phyloP scores from a whole-genome alignment of 805 yeast species.

The Maudiozyma bulderi region DNA sequence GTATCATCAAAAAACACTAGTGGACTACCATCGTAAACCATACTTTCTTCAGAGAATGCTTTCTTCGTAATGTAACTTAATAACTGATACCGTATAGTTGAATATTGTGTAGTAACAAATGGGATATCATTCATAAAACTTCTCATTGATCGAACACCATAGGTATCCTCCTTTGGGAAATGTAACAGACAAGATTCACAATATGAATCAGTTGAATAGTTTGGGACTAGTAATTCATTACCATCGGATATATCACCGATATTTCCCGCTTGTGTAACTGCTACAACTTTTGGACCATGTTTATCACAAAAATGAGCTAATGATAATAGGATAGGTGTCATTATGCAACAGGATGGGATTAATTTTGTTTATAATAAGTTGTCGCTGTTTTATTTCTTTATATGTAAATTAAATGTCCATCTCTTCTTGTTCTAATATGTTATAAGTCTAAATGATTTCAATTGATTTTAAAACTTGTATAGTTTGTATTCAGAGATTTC shows the following conservation, averaged over 20 bases:
- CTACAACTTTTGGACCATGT: conserved; percentile 61
- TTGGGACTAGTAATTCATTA: conserved; percentile 29
- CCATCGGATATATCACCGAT: conserved; percentile 11
- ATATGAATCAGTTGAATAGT: conserved; percentile 36
- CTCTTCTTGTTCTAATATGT: neutral
- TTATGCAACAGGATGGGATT: neutral
- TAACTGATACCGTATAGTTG: conserved; percentile 43
- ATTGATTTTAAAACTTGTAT: too few species aligned
- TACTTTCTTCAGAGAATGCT: conserved; percentile 57
- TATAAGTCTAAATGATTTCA: too few species aligned
- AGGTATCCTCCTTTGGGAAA: conserved; percentile 33
- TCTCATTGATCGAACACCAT: conserved; percentile 26
- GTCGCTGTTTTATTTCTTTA: neutral
- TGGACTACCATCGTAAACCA: conserved; percentile 49
- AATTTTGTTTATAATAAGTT: neutral
- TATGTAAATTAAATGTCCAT: neutral
- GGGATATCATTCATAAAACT: conserved; percentile 16
- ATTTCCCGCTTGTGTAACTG: conserved; percentile 46
- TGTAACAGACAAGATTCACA: conserved; percentile 54
- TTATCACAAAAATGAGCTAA: conserved; percentile 71
- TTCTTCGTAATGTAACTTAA: conserved; percentile 53
- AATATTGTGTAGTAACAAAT: conserved; percentile 53
- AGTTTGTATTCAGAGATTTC: too few species aligned
- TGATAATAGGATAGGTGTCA: conserved; percentile 25
- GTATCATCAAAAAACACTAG: conserved; percentile 53